Evolutionary conservation across 352 stramenopile genomes (phyloP), one percentile per base, ranked within the genome.

Genomic region (Pythium aquatile): DNA sequence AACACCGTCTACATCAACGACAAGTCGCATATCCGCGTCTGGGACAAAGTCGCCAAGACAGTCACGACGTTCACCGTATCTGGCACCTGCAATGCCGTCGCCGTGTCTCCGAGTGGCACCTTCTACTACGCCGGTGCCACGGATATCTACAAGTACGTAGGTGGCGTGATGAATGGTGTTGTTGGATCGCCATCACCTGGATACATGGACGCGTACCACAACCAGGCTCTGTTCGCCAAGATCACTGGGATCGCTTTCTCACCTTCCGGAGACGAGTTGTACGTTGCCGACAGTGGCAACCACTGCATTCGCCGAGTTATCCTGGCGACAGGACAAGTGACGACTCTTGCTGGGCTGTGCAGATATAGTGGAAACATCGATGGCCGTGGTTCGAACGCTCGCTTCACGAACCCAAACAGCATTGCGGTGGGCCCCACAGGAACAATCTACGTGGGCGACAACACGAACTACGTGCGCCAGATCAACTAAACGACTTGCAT

Each of bases 261-360:
- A 28, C 17, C 52, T 17, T 28, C 20, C 8, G 52, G 52, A 5
- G 52, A 58, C 2, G 16, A 33, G 14, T n/a, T 58, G 9, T 58
- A 32, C 52, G 32, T 58, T 14, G n/a, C 52, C 0, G 52, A 58
- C 32, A 48, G 13, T n/a, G 5, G 4, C 52, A 58, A 58, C 32
- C 24, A 32, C 20, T 58, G 52, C 33, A 58, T 58, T 17, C 52
- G 52, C 32, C 24, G 16, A 6, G 9, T 32, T 16, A 1, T 2
- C 32, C n/a, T 58, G n/a, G 51, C 29, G 9, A 42, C 51, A 3
- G 5, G 5, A 10, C 13, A 57, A 24, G 51, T 57, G 28, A 42
- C 51, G 29, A 57, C 51, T 5, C 16, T 57, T 2, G 51, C 51
- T 5, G 51, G 51, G 5, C 4, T 44, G 51, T 57, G 51, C 14